Percentiles rank a stretch among this genome's conserved stretches.
These are phyloP conservation scores for Yarrowia phangngaensis DNA, from an alignment of 805 yeast species.

Conservation along the genomic window DNA sequence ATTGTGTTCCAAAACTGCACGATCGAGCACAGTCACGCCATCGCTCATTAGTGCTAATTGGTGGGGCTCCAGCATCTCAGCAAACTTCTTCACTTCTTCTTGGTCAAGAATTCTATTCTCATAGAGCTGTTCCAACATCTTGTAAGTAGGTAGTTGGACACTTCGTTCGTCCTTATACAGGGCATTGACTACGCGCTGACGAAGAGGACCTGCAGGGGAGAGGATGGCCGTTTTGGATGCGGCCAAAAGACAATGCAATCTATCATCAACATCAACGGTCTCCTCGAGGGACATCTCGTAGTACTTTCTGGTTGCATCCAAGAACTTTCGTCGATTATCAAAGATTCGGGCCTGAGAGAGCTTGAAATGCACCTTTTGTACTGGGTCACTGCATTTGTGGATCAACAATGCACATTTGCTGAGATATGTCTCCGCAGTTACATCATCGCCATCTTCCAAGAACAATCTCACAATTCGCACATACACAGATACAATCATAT, in stretches of 20 bases:
- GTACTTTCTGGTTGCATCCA: constrained; percentile 37
- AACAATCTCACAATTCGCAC: constrained; percentile 35
- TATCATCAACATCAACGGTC: constrained; percentile 34
- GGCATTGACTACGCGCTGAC: constrained; percentile 34
- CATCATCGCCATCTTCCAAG: constrained; percentile 35
- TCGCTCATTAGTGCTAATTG: constrained; percentile 31
- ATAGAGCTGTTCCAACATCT: constrained; percentile 35
- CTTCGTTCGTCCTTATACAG: constrained; percentile 37
- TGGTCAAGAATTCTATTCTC: constrained; percentile 34
- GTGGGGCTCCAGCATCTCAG: constrained; percentile 30
- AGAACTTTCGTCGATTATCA: constrained; percentile 35
- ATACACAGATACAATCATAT: constrained; percentile 31
- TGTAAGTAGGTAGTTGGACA: constrained; percentile 26
- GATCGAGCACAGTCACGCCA: constrained; percentile 35
- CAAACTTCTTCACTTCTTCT: constrained; percentile 33
- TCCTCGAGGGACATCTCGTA: constrained; percentile 34
- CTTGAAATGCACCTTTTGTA: constrained; percentile 33
- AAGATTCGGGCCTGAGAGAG: constrained; percentile 38
- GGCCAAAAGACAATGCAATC: constrained; percentile 33
- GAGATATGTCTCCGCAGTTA: constrained; percentile 34
- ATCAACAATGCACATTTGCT: constrained; percentile 34
- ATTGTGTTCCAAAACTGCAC: constrained; percentile 40
- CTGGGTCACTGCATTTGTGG: constrained; percentile 28
- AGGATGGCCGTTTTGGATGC: constrained; percentile 37
- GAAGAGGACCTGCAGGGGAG: constrained; percentile 39